A percentile compares a stretch with the other conserved stretches of the same genome.
Evolutionary conservation across 169 alveolate species (phyloP).

Genomic region (Eimeria sp.): DNA sequence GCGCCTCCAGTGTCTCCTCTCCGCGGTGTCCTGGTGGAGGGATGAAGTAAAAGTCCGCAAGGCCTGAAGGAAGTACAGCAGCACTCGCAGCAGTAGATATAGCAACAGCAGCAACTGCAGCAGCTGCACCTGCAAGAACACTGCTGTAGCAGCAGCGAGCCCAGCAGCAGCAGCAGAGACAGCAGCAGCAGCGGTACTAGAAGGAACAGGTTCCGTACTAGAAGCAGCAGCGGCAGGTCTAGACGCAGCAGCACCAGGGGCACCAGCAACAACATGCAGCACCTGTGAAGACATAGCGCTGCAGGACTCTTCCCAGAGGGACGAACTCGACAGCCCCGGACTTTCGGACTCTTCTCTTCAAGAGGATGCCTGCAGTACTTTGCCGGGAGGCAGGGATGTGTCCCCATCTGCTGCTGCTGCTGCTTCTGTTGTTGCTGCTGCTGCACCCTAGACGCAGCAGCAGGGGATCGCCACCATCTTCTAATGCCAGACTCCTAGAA

Average conservation of each 20-base stretch:
- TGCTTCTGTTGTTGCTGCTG: slow-evolving; percentile 39
- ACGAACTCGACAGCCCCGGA: slow-evolving; percentile 60
- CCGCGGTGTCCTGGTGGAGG: slow-evolving; percentile 69
- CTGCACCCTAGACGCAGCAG: slow-evolving; percentile 44
- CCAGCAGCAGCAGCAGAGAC: background rate
- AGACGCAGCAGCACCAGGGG: background rate
- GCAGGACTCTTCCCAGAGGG: slow-evolving; percentile 11
- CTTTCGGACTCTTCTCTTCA: slow-evolving; percentile 11
- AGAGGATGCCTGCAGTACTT: slow-evolving; percentile 11
- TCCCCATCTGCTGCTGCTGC: slow-evolving; percentile 71
- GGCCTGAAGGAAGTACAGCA: slow-evolving; percentile 56
- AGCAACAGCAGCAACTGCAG: background rate
- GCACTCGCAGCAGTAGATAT: background rate
- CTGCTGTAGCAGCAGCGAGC: no score
- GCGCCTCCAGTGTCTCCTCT: slow-evolving; percentile 36
- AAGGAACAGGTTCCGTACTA: background rate
- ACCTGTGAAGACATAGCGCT: slow-evolving; percentile 43
- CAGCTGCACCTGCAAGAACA: no score
- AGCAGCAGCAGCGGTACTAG: background rate
- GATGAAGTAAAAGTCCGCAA: slow-evolving; percentile 76
- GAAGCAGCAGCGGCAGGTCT: slow-evolving; percentile 13
- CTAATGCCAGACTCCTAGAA: background rate
- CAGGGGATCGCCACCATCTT: slow-evolving; percentile 5
- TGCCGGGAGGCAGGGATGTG: slow-evolving; percentile 14
- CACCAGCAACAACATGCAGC: slow-evolving; percentile 16